These are phyloP conservation scores for Polyrhizophydium stewartii DNA, from an alignment of 371 early-diverging fungal species.

Conservation along the genomic window DNA sequence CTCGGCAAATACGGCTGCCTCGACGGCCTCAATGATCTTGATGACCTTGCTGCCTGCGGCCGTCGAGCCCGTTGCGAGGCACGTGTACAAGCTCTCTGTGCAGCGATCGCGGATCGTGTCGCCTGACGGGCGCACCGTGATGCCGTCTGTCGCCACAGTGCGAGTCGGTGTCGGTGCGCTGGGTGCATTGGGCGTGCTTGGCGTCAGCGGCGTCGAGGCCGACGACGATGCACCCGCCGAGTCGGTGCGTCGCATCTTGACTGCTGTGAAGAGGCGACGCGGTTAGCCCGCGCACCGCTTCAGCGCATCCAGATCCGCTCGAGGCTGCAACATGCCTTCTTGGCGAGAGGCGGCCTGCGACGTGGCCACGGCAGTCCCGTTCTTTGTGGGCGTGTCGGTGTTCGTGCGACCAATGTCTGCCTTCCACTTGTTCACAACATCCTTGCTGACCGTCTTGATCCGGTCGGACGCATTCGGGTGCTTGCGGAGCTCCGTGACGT, in stretches of 20 bases:
- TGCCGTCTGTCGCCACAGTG: conserved; percentile 56
- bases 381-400: too few relatives aligned
- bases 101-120: conserved; percentile 74
- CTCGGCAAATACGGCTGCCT: conserved; percentile 56
- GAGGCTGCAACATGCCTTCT: too few relatives aligned
- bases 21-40: conserved; percentile 62
- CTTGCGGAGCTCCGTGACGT: conserved; percentile 65
- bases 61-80: conserved; percentile 69
- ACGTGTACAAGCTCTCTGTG: conserved; percentile 77
- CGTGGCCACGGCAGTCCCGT: too few relatives aligned
- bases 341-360: too few relatives aligned
- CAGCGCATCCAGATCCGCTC: too few relatives aligned
- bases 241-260: too few relatives aligned
- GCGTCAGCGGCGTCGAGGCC: too few relatives aligned
- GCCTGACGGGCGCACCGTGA: conserved; percentile 55
- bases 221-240: too few relatives aligned
- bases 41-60: neutral
- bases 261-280: too few relatives aligned
- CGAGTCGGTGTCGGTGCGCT: too few relatives aligned
- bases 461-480: conserved; percentile 43
- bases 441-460: conserved; percentile 61
- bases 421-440: conserved; percentile 78
- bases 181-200: too few relatives aligned
- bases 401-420: conserved; percentile 1
- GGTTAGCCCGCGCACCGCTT: too few relatives aligned